Conservation (phyloP, 2,329 filamentous ascomycete species). For the Zasmidium citrigriseum region DNA sequence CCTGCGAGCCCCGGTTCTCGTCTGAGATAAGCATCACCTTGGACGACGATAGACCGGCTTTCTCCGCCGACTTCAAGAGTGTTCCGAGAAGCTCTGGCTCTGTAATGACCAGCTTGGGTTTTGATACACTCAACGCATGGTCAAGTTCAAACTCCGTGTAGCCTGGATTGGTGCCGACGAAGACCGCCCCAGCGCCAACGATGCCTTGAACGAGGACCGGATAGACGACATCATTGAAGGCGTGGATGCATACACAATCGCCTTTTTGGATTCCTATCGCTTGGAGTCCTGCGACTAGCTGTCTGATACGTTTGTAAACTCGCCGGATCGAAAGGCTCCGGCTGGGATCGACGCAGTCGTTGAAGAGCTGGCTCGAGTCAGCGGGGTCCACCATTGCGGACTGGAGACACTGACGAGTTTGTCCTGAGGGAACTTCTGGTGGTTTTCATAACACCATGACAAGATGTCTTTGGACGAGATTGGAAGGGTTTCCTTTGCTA, state of each 20-base stretch:
- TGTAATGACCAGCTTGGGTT: conserved; percentile 31
- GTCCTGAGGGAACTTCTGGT: not conserved
- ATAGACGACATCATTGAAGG: conserved; percentile 51
- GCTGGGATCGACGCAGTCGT: not conserved
- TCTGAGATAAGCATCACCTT: not conserved
- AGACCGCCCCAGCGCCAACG: conserved; percentile 33
- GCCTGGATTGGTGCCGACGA: conserved; percentile 36
- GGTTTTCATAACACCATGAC: not conserved
- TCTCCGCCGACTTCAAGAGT: conserved; percentile 28
- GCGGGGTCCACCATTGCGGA: not conserved
- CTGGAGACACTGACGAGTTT: not conserved
- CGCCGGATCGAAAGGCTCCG: conserved; percentile 33
- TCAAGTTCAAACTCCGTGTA: conserved; percentile 36
- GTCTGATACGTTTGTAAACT: conserved; percentile 44
- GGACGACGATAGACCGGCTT: conserved; percentile 44
- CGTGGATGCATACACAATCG: conserved; percentile 55
- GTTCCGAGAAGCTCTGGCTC: conserved; percentile 38
- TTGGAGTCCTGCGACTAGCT: conserved; percentile 52
- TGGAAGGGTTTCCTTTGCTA: not conserved
- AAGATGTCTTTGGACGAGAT: not conserved
- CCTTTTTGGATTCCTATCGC: conserved; percentile 48
- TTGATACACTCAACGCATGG: conserved; percentile 30
- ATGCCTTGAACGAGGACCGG: conserved; percentile 25
- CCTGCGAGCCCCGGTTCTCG: not conserved
- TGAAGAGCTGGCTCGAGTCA: not conserved